Conservation (phyloP, 495 filamentous ascomycete genomes). For the Talaromyces trachyspermus region DNA sequence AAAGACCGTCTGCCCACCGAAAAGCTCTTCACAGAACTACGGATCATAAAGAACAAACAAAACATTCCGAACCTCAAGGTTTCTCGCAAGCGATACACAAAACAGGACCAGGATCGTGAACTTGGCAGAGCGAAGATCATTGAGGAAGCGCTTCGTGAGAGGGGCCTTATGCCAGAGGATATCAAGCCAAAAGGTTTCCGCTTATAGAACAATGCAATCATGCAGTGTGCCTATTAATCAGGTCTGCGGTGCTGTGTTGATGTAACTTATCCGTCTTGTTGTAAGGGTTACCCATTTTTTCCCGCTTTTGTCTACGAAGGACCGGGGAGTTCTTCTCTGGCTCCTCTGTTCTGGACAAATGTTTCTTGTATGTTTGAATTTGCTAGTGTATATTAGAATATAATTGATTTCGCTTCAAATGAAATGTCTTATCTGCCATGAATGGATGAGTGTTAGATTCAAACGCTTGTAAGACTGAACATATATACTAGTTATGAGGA, state of each 20-base stretch:
- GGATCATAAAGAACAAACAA: slow-evolving; percentile 30
- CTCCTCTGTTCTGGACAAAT: too few species aligned
- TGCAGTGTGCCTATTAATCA: too few species aligned
- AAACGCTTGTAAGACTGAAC: too few species aligned
- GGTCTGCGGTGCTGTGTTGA: too few species aligned
- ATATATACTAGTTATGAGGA: too few species aligned
- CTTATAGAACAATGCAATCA: too few species aligned
- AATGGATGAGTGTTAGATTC: too few species aligned
- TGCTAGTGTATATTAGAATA: slow-evolving; percentile 3
- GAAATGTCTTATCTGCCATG: too few species aligned
- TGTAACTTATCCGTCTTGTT: too few species aligned
- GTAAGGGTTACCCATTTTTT: too few species aligned
- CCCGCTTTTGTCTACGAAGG: too few species aligned
- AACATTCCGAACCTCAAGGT: slow-evolving; percentile 65
- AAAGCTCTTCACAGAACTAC: slow-evolving; percentile 39
- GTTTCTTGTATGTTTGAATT: too few species aligned
- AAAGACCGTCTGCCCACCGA: slow-evolving; percentile 40
- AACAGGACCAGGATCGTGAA: slow-evolving; percentile 62
- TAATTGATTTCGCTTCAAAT: not conserved
- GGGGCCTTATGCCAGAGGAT: slow-evolving; percentile 37
- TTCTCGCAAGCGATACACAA: slow-evolving; percentile 49
- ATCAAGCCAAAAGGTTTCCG: not conserved
- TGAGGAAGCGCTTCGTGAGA: slow-evolving; percentile 57
- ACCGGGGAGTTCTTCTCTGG: slow-evolving; percentile 4
- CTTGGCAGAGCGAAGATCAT: slow-evolving; percentile 83